A percentile compares a stretch with the other conserved stretches of the same genome.
phyloP scores from a whole-genome alignment of 257 asterid genomes.

The Capsicum pubescens region DNA sequence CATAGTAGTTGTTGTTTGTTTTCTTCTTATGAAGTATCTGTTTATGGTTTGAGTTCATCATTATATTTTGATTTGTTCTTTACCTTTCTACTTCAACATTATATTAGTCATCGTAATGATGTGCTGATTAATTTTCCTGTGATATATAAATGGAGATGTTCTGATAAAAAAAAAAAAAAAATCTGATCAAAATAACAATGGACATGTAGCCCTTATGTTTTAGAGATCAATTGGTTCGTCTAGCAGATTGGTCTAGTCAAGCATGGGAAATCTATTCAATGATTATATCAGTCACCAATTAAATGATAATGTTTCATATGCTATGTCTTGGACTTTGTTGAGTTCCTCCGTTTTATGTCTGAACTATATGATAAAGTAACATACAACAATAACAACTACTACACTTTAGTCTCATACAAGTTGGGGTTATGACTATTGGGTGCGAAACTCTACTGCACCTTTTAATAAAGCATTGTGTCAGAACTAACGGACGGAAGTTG shows the following conservation, averaged over 20 bases:
- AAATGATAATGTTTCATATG: slow-evolving; percentile 16
- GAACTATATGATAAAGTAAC: background rate
- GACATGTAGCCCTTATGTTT: background rate
- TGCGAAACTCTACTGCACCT: background rate
- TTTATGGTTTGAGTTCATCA: background rate
- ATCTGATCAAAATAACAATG: too few species aligned
- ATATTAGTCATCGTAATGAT: background rate
- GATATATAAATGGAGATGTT: background rate
- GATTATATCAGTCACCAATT: background rate
- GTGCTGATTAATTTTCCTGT: background rate
- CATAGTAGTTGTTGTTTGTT: slow-evolving; percentile 9
- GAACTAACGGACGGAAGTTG: background rate
- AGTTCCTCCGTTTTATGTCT: background rate
- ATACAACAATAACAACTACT: background rate
- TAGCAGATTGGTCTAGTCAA: slow-evolving; percentile 11
- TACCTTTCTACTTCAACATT: background rate
- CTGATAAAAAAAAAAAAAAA: too few species aligned
- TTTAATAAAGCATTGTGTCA: background rate
- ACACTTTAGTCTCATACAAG: background rate
- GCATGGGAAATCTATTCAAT: slow-evolving; percentile 6
- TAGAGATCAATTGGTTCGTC: background rate
- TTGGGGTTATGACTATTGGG: background rate
- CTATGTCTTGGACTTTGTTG: background rate
- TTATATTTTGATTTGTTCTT: background rate
- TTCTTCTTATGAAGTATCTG: slow-evolving; percentile 11